Base-by-base conservation (phyloP, 2,329 filamentous ascomycete species). In the Davidsoniella virescens region DNA sequence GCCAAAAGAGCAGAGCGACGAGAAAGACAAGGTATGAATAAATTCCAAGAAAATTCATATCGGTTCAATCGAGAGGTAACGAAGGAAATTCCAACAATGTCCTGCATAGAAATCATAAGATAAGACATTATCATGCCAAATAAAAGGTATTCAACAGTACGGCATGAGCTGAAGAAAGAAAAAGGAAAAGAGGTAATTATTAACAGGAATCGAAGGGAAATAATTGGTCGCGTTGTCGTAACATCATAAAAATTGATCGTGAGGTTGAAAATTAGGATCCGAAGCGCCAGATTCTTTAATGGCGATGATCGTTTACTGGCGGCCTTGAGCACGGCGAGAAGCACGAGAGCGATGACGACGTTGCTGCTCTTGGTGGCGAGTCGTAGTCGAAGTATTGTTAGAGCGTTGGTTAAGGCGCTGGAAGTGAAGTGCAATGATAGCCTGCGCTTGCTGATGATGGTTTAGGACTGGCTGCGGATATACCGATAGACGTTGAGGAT, bases 201-300 rank as follows among this genome's bases (percentile, higher is more conserved):
- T 4, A 23, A 23, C 20, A 23, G 20, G 20, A 23, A 23, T 23
- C 20, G 20, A 23, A 23, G 20, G 20, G 20, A 5, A 23, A 46
- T 36, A 39, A 25, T 6, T 43, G 25, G 16, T 42, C 40, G 47
- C 29, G 38, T 23, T 37, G 39, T 49, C 47, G 33, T 49, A 43
- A 43, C 18, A 37, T 49, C 47, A 44, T 49, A 49, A 49, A 17
- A 49, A 43, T 49, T 43, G 47, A 33, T 49, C 47, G 36, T 48
- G 29, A 33, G 29, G 29, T 9, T 33, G 29, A 12, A 33, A 12
- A 33, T 9, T 9, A 33, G 29, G 29, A 4, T 33, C 29, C 10
- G 29, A 33, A 33, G 3, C 29, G 29, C 20, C 20, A 23, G 20
- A 5, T 23, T 23, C 20, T 23, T 5, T 23, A 23, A 23, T 5